These are phyloP conservation scores for Aspergillus tubingensis DNA, from an alignment of 2,329 filamentous ascomycete species.

Conservation along the genomic window DNA sequence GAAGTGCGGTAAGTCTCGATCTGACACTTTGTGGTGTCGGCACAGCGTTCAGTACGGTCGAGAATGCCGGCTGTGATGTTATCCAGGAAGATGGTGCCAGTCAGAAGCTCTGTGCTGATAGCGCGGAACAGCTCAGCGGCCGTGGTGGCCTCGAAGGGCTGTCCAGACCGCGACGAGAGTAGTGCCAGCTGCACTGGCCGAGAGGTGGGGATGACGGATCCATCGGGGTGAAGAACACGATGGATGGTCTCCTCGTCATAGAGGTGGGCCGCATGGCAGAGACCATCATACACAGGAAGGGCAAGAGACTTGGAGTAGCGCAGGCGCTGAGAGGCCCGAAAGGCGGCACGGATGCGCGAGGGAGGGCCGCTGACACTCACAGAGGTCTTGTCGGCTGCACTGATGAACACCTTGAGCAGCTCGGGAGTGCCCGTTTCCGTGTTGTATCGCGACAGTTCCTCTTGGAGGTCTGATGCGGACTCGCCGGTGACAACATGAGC, in stretches of 20 bases:
- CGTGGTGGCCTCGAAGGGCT: constrained; percentile 22
- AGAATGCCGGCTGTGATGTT: no score
- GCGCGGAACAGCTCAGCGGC: constrained; percentile 38
- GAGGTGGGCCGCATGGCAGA: constrained; percentile 13
- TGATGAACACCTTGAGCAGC: constrained; percentile 25
- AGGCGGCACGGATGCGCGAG: constrained; percentile 20
- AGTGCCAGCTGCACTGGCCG: constrained; percentile 32
- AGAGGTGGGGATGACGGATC: no score
- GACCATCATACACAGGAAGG: constrained; percentile 25
- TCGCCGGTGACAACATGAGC: no score
- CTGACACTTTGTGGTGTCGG: no score
- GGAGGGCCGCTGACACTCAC: constrained; percentile 30
- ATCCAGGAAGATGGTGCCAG: constrained; percentile 32
- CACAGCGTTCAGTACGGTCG: no score
- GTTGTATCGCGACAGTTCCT: constrained; percentile 29
- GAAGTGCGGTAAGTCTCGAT: no score
- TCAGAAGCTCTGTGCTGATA: constrained; percentile 36
- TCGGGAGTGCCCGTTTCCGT: constrained; percentile 31
- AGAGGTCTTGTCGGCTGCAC: constrained; percentile 20
- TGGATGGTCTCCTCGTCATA: no score
- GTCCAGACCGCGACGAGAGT: no score
- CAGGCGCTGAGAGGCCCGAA: constrained; percentile 17
- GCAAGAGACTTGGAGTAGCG: constrained; percentile 20
- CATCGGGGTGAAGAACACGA: no score
- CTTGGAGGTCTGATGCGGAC: no score